Conservation (phyloP, 140 eudicot species). For the Flaveria floridana region DNA sequence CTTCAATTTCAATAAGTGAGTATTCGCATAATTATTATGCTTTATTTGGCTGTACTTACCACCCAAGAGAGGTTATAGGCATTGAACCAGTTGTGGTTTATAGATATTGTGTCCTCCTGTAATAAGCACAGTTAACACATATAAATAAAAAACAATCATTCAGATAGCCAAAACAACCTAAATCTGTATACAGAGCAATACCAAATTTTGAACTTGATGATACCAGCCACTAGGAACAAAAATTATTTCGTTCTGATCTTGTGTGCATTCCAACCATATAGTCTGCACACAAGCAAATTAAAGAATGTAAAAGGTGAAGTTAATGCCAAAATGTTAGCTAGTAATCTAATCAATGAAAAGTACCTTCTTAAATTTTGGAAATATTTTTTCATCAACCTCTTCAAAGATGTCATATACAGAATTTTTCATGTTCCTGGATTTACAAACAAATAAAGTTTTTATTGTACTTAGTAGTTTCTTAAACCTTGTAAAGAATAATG, state of each 20-base stretch:
- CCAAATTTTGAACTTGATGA: slow-evolving; percentile 98
- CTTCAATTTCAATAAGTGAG: slow-evolving; percentile 7
- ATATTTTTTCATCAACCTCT: slow-evolving; percentile 56
- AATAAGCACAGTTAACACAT: slow-evolving; percentile 25
- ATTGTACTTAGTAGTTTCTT: not conserved
- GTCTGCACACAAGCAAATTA: slow-evolving; percentile 48
- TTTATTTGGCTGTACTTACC: slow-evolving; percentile 55
- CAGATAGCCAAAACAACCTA: slow-evolving; percentile 4
- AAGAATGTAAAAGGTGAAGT: slow-evolving; percentile 12
- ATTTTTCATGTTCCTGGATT: slow-evolving; percentile 68
- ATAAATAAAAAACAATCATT: not conserved
- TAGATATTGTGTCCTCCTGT: slow-evolving; percentile 96
- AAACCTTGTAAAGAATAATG: not conserved
- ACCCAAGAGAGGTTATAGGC: slow-evolving; percentile 79
- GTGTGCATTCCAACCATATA: slow-evolving; percentile 86
- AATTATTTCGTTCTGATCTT: slow-evolving; percentile 69
- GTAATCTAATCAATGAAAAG: slow-evolving; percentile 6
- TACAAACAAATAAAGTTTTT: not conserved
- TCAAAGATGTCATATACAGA: slow-evolving; percentile 78
- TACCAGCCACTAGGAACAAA: slow-evolving; percentile 97
- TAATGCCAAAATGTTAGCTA: slow-evolving; percentile 4
- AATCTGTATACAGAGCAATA: slow-evolving; percentile 24
- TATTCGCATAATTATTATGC: not conserved
- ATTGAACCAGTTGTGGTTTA: slow-evolving; percentile 97
- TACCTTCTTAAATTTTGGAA: slow-evolving; percentile 74